A percentile compares a stretch with the other conserved stretches of the same genome.
phyloP scores from a whole-genome alignment of 2,329 filamentous ascomycete genomes.

The Ophiocordyceps polyrhachis-furcata region DNA sequence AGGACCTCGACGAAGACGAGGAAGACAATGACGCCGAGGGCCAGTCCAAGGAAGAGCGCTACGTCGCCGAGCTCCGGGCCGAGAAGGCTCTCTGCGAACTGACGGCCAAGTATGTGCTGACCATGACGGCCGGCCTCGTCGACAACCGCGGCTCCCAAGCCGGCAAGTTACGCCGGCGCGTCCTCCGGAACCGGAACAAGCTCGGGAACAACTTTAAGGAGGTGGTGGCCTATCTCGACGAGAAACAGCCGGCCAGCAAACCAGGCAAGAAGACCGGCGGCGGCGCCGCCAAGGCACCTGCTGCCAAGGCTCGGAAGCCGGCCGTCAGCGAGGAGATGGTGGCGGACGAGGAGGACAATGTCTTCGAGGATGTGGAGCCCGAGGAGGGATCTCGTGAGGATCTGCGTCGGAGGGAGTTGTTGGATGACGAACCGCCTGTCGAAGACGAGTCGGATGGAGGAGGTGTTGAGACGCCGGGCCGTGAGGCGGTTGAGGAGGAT shows the following conservation, averaged over 20 bases:
- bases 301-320: conserved; percentile 13
- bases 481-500: conserved; percentile 22
- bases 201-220: conserved; percentile 77
- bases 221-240: conserved; percentile 63
- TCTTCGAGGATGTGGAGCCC: conserved; percentile 29
- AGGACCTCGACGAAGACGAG: conserved; percentile 31
- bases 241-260: conserved; percentile 28
- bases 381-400: conserved; percentile 43
- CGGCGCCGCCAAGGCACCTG: conserved; percentile 7
- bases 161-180: conserved; percentile 47
- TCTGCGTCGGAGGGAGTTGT: conserved; percentile 31
- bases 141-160: conserved; percentile 42
- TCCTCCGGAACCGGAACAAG: conserved; percentile 62
- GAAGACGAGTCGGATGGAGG: conserved; percentile 17
- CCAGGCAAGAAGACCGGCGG: conserved; percentile 19
- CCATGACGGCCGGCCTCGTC: conserved; percentile 55
- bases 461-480: conserved; percentile 4
- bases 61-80: conserved; percentile 50
- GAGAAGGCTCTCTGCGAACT: conserved; percentile 78
- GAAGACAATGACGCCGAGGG: conserved; percentile 37
- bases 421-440: conserved; percentile 30
- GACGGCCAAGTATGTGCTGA: conserved; percentile 67
- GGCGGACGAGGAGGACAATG: conserved; percentile 21
- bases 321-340: conserved; percentile 23
- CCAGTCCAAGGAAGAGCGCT: conserved; percentile 36